Conservation (phyloP, 768 basidiomycete species). For the Lentinus brumalis region DNA sequence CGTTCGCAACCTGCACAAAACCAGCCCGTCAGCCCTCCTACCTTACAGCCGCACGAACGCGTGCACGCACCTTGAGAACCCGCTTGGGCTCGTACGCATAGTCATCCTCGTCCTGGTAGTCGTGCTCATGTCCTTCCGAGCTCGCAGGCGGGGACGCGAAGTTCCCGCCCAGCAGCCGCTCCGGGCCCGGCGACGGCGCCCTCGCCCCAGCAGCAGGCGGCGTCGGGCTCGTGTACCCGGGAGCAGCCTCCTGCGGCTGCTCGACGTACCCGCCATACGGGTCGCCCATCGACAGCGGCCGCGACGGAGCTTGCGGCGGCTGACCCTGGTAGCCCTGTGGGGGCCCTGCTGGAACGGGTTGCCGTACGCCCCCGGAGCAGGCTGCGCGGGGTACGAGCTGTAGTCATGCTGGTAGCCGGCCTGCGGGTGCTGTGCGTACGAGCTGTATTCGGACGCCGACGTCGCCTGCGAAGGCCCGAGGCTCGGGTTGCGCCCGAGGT, state of each 20-base stretch:
- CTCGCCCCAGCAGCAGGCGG: constrained; percentile 3
- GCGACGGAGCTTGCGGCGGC: constrained; percentile 13
- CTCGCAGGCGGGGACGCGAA: constrained; percentile 21
- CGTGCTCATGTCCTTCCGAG: constrained; percentile 24
- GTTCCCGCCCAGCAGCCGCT: constrained; percentile 14
- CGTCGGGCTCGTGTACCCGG: neutral
- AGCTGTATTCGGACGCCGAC: constrained; percentile 9
- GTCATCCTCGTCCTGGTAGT: constrained; percentile 36
- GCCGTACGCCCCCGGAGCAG: neutral
- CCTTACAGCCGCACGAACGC: neutral
- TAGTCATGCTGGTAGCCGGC: constrained; percentile 8
- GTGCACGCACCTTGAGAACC: constrained; percentile 32
- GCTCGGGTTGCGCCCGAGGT: constrained; percentile 23
- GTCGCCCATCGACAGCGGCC: constrained; percentile 21
- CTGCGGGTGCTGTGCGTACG: constrained; percentile 6
- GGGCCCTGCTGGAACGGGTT: constrained; percentile 9
- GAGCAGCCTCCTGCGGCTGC: constrained; percentile 1
- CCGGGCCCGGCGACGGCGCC: constrained; percentile 5
- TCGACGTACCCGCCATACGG: constrained; percentile 29
- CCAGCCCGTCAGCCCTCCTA: neutral
- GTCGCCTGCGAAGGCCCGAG: constrained; percentile 17
- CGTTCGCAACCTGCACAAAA: constrained; percentile 11
- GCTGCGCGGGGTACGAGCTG: constrained; percentile 8
- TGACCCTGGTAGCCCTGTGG: constrained; percentile 2
- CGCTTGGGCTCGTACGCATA: constrained; percentile 32